These are phyloP conservation scores for Monosporascus sp. DNA, from an alignment of 2,329 filamentous ascomycete genomes.

Conservation along the genomic window DNA sequence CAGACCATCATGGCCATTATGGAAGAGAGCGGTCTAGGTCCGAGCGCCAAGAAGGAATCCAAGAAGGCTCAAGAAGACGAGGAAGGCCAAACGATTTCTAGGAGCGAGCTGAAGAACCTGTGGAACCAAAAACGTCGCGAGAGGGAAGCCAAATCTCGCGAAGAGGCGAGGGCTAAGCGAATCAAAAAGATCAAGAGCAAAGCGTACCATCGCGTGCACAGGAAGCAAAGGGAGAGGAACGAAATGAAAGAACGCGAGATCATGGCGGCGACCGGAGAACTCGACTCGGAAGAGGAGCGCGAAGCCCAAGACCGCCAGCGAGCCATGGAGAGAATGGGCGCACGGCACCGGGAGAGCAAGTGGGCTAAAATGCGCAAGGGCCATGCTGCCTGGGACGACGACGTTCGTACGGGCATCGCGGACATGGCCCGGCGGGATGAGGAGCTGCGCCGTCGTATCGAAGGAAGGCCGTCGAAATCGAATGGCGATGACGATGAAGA, in stretches of 20 bases:
- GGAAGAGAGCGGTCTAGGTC: slow-evolving; percentile 75
- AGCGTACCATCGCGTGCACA: slow-evolving; percentile 84
- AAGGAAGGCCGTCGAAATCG: slow-evolving; percentile 50
- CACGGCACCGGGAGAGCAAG: slow-evolving; percentile 80
- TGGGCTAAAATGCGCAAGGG: slow-evolving; percentile 87
- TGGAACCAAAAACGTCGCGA: slow-evolving; percentile 71
- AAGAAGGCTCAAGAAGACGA: slow-evolving; percentile 59
- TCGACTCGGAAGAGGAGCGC: slow-evolving; percentile 60
- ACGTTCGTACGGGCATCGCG: slow-evolving; percentile 68
- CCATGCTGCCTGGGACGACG: slow-evolving; percentile 81
- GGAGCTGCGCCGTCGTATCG: slow-evolving; percentile 72
- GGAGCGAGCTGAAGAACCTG: slow-evolving; percentile 67
- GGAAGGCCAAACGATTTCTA: slow-evolving; percentile 65
- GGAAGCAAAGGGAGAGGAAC: slow-evolving; percentile 60
- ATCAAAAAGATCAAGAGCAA: slow-evolving; percentile 99
- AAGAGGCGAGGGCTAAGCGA: slow-evolving; percentile 81
- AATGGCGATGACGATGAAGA: slow-evolving; percentile 33
- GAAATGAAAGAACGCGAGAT: slow-evolving; percentile 47
- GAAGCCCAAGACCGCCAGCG: slow-evolving; percentile 65
- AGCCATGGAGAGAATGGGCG: slow-evolving; percentile 79
- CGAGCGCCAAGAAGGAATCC: slow-evolving; percentile 46
- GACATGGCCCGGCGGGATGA: slow-evolving; percentile 81
- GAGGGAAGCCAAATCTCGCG: slow-evolving; percentile 79
- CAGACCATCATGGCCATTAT: slow-evolving; percentile 82
- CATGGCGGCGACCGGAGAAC: slow-evolving; percentile 51